Evolutionary conservation across 441 rosid genomes (phyloP).

Genomic region (Gossypium schwendimanii): DNA sequence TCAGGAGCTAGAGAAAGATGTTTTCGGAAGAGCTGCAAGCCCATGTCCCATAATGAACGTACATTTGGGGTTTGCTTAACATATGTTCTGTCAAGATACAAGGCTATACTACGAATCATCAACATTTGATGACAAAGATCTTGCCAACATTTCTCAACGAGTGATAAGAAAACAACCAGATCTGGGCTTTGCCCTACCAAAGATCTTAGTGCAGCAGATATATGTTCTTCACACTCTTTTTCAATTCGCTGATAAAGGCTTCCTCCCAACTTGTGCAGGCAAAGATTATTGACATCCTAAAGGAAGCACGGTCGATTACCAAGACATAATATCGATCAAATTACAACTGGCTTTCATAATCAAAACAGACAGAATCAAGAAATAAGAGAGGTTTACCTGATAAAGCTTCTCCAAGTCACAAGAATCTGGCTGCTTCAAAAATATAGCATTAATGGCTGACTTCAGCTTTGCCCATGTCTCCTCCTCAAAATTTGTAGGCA

Average conservation of each 20-base stretch:
- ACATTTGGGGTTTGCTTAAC: conserved; percentile 84
- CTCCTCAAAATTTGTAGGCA: conserved; percentile 87
- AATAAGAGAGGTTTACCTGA: conserved; percentile 44
- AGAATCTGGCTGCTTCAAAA: conserved; percentile 64
- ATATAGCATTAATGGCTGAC: conserved; percentile 91
- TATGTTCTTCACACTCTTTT: conserved; percentile 83
- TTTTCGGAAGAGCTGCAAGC: conserved; percentile 85
- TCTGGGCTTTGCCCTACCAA: conserved; percentile 95
- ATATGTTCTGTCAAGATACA: conserved; percentile 80
- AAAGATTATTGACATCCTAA: conserved; percentile 87
- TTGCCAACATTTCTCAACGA: conserved; percentile 94
- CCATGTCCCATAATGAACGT: conserved; percentile 95
- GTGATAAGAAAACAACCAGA: conserved; percentile 80
- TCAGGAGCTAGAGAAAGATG: conserved; percentile 78
- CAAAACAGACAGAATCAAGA: conserved; percentile 5
- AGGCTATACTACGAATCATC: conserved; percentile 94
- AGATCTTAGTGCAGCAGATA: conserved; percentile 67
- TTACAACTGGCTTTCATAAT: background rate
- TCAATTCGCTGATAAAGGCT: conserved; percentile 85
- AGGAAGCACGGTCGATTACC: conserved; percentile 12
- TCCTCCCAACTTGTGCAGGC: conserved; percentile 89
- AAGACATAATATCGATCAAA: conserved; percentile 10
- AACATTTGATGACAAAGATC: conserved; percentile 92
- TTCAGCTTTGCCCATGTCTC: conserved; percentile 86
- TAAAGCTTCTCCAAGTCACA: conserved; percentile 84